phyloP scores from a whole-genome alignment of 495 filamentous ascomycete species.

The Coniosporium apollinis region DNA sequence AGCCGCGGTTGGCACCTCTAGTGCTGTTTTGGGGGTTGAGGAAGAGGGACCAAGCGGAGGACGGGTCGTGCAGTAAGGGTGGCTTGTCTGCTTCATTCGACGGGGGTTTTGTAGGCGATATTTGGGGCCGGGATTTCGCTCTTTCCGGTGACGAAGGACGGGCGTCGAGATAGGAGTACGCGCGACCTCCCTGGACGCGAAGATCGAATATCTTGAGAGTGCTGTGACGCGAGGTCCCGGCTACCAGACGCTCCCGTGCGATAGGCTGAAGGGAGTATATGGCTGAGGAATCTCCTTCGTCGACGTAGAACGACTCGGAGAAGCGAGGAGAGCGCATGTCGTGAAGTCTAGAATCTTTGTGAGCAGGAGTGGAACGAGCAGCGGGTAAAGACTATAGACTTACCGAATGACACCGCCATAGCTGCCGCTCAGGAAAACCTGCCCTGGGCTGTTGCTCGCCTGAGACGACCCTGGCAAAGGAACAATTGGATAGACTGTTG shows the following conservation, averaged over 20 bases:
- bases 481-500: constrained; percentile 34
- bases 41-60: too few relatives aligned
- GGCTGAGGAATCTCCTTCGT: constrained; percentile 36
- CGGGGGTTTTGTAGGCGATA: too few relatives aligned
- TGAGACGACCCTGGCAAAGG: constrained; percentile 26
- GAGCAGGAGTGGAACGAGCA: neutral
- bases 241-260: constrained; percentile 38
- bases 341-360: constrained; percentile 34
- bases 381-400: constrained; percentile 2
- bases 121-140: too few relatives aligned
- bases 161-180: constrained; percentile 17
- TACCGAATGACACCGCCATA: constrained; percentile 41
- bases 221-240: constrained; percentile 37
- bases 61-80: too few relatives aligned
- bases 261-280: constrained; percentile 44
- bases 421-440: constrained; percentile 45
- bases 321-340: constrained; percentile 40
- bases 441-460: constrained; percentile 19
- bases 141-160: too few relatives aligned
- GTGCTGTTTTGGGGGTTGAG: constrained; percentile 5
- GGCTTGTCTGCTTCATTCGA: too few relatives aligned
- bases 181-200: constrained; percentile 32
- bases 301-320: constrained; percentile 33
- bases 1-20: constrained; percentile 1
- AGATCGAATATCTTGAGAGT: constrained; percentile 51